Conservation (phyloP, 352 stramenopile species). For the Pythium rishiriense region DNA sequence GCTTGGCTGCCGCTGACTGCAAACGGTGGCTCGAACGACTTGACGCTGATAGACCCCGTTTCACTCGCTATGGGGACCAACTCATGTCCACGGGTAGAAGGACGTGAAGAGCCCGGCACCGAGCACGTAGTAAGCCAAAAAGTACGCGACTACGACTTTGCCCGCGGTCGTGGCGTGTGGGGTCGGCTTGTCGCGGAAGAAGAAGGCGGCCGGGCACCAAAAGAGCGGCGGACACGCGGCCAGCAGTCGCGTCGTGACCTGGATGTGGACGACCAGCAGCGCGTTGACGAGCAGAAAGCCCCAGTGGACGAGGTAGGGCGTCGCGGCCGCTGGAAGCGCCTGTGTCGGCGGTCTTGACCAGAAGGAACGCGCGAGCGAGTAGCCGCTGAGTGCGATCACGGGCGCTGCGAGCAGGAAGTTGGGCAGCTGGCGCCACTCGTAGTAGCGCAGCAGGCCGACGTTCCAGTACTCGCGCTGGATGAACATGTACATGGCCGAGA, state of each 20-base stretch:
- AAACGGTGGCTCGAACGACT: not conserved
- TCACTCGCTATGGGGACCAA: too few species aligned
- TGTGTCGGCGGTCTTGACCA: not conserved
- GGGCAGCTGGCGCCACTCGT: conserved; percentile 91
- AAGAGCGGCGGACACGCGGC: conserved; percentile 76
- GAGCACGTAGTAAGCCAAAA: conserved; percentile 69
- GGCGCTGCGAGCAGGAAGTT: conserved; percentile 94
- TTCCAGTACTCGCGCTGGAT: conserved; percentile 97
- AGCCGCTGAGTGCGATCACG: conserved; percentile 70
- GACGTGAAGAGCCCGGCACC: conserved; percentile 69
- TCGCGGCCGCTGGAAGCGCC: not conserved
- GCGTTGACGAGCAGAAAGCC: conserved; percentile 77
- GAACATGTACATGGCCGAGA: conserved; percentile 92
- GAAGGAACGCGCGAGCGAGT: conserved; percentile 58
- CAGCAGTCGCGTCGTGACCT: conserved; percentile 83
- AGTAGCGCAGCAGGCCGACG: conserved; percentile 93
- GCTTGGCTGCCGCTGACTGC: too few species aligned
- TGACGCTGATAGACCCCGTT: too few species aligned
- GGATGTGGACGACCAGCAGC: conserved; percentile 81
- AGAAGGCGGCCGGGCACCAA: conserved; percentile 59
- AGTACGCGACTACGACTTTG: conserved; percentile 56
- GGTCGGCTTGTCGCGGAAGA: not conserved
- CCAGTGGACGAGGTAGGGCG: conserved; percentile 74
- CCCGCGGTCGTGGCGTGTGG: conserved; percentile 22
- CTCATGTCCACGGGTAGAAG: conserved; percentile 83